phyloP scores from a whole-genome alignment of 805 yeast genomes.

The Candida maris region DNA sequence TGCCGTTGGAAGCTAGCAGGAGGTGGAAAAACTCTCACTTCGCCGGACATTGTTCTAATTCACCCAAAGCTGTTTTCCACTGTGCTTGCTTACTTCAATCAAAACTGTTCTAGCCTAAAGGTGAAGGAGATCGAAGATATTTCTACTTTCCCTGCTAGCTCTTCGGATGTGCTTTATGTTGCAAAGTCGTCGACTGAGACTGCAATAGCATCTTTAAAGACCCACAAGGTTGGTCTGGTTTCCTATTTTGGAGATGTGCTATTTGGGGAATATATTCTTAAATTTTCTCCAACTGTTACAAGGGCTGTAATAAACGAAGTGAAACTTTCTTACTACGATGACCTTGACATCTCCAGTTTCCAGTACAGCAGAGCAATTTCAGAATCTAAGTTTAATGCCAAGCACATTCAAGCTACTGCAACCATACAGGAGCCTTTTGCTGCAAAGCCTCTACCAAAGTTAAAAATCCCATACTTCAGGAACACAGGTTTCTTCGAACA shows the following conservation, averaged over 20 bases:
- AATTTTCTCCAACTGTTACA: conserved; percentile 6
- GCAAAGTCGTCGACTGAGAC: conserved; percentile 7
- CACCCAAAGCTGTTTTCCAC: conserved; percentile 2
- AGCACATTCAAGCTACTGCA: neutral
- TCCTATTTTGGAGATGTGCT: conserved; percentile 6
- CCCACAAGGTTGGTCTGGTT: conserved; percentile 4
- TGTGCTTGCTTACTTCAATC: neutral
- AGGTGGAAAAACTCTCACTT: conserved; percentile 3
- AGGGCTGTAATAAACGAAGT: conserved; percentile 3
- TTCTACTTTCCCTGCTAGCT: conserved; percentile 4
- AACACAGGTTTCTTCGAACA: conserved; percentile 10
- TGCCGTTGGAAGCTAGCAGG: conserved; percentile 4
- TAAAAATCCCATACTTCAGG: conserved; percentile 3
- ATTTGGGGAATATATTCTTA: conserved; percentile 8
- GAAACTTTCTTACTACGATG: conserved; percentile 2
- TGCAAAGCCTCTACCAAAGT: conserved; percentile 5
- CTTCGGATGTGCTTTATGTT: conserved; percentile 2
- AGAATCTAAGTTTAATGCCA: neutral
- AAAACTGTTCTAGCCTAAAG: conserved; percentile 1
- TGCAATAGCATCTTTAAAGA: conserved; percentile 4
- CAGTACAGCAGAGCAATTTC: conserved; percentile 2
- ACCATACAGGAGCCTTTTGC: conserved; percentile 1
- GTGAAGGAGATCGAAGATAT: conserved; percentile 2
- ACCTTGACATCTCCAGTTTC: conserved; percentile 1
- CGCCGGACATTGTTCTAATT: conserved; percentile 6